Evolutionary conservation across 2,329 filamentous ascomycete genomes (phyloP).

Genomic region (Magnaporthiopsis incrustans): DNA sequence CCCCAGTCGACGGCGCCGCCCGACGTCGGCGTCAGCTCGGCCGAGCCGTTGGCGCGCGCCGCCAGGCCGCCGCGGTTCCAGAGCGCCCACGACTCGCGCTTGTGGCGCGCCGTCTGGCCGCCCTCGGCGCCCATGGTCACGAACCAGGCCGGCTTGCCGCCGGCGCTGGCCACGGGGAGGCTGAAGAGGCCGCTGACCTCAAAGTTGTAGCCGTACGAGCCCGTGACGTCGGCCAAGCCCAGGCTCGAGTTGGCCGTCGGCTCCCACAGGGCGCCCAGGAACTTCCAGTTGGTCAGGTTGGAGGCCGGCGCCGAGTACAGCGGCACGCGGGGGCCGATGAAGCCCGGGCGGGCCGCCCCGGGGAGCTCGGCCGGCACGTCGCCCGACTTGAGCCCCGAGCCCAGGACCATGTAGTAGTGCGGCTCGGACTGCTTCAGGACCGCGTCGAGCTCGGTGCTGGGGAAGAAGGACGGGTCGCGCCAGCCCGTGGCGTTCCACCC

Average conservation of each 20-base stretch:
- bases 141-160: not conserved
- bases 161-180: not conserved
- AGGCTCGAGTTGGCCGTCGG: constrained; percentile 3
- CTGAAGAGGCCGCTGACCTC: constrained; percentile 5
- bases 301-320: constrained; percentile 2
- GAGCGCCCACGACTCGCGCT: constrained; percentile 4
- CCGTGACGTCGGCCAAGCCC: constrained; percentile 3
- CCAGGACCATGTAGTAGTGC: constrained; percentile 5
- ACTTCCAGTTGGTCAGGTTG: constrained; percentile 3
- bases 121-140: constrained; percentile 3
- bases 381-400: not conserved
- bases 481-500: constrained; percentile 5
- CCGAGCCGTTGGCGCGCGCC: constrained; percentile 1
- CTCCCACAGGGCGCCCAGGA: constrained; percentile 5
- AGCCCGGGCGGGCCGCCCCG: constrained; percentile 2
- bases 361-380: not conserved
- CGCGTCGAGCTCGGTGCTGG: not conserved
- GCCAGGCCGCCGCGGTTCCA: constrained; percentile 1
- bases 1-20: constrained; percentile 6
- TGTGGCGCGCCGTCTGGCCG: constrained; percentile 3
- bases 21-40: not conserved
- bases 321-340: constrained; percentile 3
- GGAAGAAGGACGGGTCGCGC: constrained; percentile 3
- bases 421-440: not conserved
- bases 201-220: constrained; percentile 5